phyloP scores from a whole-genome alignment of 2,329 filamentous ascomycete species.

The Phyllosticta citriasiana region DNA sequence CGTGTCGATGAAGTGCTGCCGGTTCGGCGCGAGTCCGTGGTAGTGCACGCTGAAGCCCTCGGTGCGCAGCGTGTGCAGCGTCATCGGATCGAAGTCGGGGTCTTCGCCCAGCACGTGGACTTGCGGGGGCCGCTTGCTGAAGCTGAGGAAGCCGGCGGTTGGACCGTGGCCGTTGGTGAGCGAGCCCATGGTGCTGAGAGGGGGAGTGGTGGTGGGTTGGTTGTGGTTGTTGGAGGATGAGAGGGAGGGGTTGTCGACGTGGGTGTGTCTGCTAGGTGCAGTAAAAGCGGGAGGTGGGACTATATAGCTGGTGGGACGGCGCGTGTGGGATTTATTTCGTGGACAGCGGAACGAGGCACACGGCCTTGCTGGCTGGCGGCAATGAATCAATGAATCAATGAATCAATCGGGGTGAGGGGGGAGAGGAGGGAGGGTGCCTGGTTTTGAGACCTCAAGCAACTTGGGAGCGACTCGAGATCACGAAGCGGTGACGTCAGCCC shows the following conservation, averaged over 20 bases:
- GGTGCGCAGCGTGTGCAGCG: slow-evolving; percentile 15
- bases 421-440: neutral
- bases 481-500: no score
- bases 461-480: no score
- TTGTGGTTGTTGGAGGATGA: neutral
- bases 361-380: neutral
- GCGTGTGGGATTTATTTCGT: neutral
- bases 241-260: neutral
- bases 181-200: neutral
- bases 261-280: neutral
- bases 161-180: neutral
- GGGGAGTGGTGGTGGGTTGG: neutral
- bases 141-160: slow-evolving; percentile 24
- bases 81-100: slow-evolving; percentile 27
- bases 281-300: neutral
- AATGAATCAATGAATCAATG: neutral
- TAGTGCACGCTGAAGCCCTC: slow-evolving; percentile 32
- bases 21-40: slow-evolving; percentile 20
- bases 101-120: slow-evolving; percentile 31
- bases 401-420: neutral
- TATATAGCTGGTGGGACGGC: neutral
- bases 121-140: slow-evolving; percentile 27
- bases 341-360: neutral
- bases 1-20: slow-evolving; percentile 20
- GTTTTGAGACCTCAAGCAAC: neutral